Conservation (phyloP, 1,139 yeast species). For the Yamadazyma blattariae region DNA sequence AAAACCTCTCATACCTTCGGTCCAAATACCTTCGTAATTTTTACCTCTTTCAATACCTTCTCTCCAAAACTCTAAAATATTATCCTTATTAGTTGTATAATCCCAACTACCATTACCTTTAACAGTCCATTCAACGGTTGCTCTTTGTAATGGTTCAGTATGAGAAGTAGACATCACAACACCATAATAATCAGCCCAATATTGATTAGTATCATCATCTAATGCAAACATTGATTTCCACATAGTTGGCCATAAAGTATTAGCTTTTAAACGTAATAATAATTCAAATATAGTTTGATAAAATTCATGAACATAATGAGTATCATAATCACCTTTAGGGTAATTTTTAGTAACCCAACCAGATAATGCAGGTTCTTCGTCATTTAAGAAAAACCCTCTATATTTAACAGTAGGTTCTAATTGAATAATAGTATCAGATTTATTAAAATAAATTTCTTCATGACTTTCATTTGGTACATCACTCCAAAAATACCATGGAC, state of each 20-base stretch:
- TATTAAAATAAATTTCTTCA: constrained; percentile 10
- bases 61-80: constrained; percentile 15
- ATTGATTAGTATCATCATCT: constrained; percentile 16
- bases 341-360: constrained; percentile 14
- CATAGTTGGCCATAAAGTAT: constrained; percentile 18
- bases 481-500: constrained; percentile 17
- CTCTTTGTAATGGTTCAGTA: constrained; percentile 18
- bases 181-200: constrained; percentile 19
- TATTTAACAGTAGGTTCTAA: constrained; percentile 16
- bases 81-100: constrained; percentile 15
- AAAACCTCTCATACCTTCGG: constrained; percentile 18
- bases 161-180: constrained; percentile 19
- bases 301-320: constrained; percentile 15
- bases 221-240: constrained; percentile 17
- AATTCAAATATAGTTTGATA: constrained; percentile 14
- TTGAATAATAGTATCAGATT: constrained; percentile 8
- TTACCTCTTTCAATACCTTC: constrained; percentile 15
- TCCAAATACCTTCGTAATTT: constrained; percentile 17
- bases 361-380: constrained; percentile 17
- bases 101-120: constrained; percentile 17
- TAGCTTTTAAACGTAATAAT: constrained; percentile 15
- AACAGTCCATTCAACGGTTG: constrained; percentile 15
- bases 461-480: constrained; percentile 13
- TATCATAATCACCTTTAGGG: constrained; percentile 12
- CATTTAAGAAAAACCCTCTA: constrained; percentile 16